A percentile compares a stretch with the other conserved stretches of the same genome.
These are phyloP conservation scores for Bisporella sp. DNA, from an alignment of 2,329 filamentous ascomycete species.

Conservation along the genomic window DNA sequence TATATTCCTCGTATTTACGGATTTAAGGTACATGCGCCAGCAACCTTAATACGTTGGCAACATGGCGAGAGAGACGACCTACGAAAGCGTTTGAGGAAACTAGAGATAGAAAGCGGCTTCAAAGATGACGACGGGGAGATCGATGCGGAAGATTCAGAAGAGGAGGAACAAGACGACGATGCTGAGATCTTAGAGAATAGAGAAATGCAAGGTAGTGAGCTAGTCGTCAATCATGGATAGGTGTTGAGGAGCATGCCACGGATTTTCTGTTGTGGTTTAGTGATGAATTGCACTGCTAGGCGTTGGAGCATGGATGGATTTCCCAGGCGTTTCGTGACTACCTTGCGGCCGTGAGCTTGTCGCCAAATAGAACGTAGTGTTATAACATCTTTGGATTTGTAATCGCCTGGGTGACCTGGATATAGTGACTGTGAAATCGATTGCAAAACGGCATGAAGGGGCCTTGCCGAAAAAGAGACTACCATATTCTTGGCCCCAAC, in stretches of 20 bases:
- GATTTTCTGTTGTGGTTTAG: conserved; percentile 5
- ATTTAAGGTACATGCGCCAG: conserved; percentile 88
- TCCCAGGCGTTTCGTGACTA: too few species aligned
- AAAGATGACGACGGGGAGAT: conserved; percentile 58
- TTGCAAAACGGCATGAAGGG: too few species aligned
- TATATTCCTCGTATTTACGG: conserved; percentile 91
- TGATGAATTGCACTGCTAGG: conserved; percentile 13
- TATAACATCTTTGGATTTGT: too few species aligned
- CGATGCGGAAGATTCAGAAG: conserved; percentile 51
- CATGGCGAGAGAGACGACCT: conserved; percentile 73
- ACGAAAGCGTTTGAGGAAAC: conserved; percentile 64
- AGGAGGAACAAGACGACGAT: conserved; percentile 38
- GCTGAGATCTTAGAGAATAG: conserved; percentile 21
- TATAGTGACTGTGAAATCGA: too few species aligned
- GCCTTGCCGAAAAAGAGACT: too few species aligned
- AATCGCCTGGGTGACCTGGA: too few species aligned
- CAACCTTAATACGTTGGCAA: conserved; percentile 88
- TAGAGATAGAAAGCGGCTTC: conserved; percentile 74
- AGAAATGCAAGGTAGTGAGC: conserved; percentile 2
- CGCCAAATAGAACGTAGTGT: too few species aligned
- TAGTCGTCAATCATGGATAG: not conserved
- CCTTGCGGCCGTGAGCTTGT: too few species aligned
- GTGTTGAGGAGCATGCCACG: conserved; percentile 12
- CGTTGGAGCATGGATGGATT: conserved; percentile 2
- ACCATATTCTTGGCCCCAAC: too few species aligned